Percentiles rank a stretch among this genome's conserved stretches.
phyloP scores from a whole-genome alignment of 345 rosid genomes.

The Salix udensis region DNA sequence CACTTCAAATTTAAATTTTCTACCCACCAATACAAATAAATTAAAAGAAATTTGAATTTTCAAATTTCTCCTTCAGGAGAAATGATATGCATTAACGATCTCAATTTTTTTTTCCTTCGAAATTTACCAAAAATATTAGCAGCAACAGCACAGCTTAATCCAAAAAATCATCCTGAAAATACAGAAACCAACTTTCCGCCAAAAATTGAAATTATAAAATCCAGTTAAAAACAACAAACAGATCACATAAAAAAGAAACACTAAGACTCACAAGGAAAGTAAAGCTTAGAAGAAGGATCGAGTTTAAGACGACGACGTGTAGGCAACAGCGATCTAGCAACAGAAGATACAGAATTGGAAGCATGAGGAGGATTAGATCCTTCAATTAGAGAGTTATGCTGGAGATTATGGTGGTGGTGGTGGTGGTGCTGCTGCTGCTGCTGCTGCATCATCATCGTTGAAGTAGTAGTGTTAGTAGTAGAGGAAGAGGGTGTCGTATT shows the following conservation, averaged over 20 bases:
- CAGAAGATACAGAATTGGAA: constrained; percentile 68
- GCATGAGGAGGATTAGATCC: constrained; percentile 49
- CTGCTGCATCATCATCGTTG: constrained; percentile 14
- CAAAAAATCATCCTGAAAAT: not conserved
- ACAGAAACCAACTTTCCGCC: not conserved
- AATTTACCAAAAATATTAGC: not conserved
- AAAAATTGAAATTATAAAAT: not conserved
- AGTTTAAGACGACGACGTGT: constrained; percentile 78
- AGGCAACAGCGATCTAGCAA: constrained; percentile 76
- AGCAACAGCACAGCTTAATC: not conserved
- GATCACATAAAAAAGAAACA: not conserved
- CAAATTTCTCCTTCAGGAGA: too few relatives aligned
- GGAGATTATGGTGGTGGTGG: constrained; percentile 21
- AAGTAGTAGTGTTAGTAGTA: constrained; percentile 27
- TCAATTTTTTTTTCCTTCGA: not conserved
- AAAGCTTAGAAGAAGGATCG: constrained; percentile 82
- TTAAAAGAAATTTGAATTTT: too few relatives aligned
- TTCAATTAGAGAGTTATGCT: constrained; percentile 40
- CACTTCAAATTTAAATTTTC: not conserved
- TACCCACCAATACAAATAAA: too few relatives aligned
- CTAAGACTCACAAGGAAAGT: constrained; percentile 67
- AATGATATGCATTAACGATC: too few relatives aligned
- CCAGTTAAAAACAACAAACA: not conserved
- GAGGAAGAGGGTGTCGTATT: constrained; percentile 40
- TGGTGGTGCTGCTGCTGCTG: not conserved